These are phyloP conservation scores for Podila minutissima DNA, from an alignment of 192 early-diverging fungal genomes.

Conservation along the genomic window DNA sequence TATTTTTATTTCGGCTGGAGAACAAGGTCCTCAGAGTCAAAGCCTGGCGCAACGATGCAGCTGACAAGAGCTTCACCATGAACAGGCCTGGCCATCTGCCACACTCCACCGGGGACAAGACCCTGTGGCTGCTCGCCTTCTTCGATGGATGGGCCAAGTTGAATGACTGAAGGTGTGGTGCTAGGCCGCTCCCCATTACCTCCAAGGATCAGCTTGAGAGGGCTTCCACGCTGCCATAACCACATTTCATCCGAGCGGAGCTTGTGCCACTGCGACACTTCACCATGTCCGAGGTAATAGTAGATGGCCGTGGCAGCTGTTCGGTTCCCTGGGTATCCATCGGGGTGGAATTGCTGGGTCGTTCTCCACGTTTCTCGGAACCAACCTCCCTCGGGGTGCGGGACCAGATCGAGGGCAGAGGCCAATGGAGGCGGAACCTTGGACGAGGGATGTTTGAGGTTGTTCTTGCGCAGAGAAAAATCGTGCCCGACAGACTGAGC, in stretches of 20 bases:
- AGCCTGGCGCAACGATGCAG: slow-evolving; percentile 5
- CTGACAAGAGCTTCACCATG: slow-evolving; percentile 7
- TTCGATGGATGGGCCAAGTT: slow-evolving; percentile 8
- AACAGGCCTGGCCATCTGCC: slow-evolving; percentile 1
- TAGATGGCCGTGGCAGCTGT: slow-evolving; percentile 8
- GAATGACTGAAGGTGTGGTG: not conserved
- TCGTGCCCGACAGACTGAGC: too few relatives aligned
- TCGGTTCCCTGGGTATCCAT: not conserved
- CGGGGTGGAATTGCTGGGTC: not conserved
- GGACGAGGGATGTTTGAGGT: not conserved
- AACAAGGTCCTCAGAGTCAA: not conserved
- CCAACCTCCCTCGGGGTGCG: slow-evolving; percentile 13
- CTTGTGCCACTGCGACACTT: slow-evolving; percentile 12
- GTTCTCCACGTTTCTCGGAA: slow-evolving; percentile 8
- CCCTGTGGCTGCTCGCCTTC: slow-evolving; percentile 1
- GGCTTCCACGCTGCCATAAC: slow-evolving; percentile 6
- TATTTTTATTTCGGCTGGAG: too few relatives aligned
- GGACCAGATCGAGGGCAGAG: not conserved
- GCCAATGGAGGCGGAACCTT: not conserved
- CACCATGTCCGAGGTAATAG: not conserved
- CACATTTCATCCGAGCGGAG: slow-evolving; percentile 6
- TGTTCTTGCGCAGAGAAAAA: too few relatives aligned
- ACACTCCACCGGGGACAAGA: slow-evolving; percentile 10
- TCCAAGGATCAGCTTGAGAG: slow-evolving; percentile 2
- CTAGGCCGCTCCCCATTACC: not conserved